Percentiles rank a stretch among this genome's conserved stretches.
These are phyloP conservation scores for Nicotiana tabacum DNA, from an alignment of 257 asterid species.

Conservation along the genomic window DNA sequence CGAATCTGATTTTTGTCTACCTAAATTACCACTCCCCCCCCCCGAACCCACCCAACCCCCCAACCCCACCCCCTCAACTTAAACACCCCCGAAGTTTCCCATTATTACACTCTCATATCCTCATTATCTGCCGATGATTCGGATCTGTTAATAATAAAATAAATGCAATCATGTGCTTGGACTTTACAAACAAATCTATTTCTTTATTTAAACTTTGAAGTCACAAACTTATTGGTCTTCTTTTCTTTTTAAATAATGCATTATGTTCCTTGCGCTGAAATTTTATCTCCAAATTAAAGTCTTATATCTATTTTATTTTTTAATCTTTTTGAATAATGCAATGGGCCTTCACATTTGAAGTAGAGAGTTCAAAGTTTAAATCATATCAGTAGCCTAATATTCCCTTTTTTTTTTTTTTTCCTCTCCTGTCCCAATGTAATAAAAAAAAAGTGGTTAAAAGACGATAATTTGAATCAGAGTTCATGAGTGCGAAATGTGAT, in stretches of 20 bases:
- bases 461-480: no score
- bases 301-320: no score
- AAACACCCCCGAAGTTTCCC: background rate
- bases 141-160: background rate
- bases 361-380: no score
- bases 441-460: no score
- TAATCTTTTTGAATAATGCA: no score
- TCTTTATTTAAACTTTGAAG: background rate
- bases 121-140: background rate
- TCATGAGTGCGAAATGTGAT: no score
- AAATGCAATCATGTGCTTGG: background rate
- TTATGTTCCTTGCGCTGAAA: background rate
- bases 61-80: background rate
- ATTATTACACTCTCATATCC: background rate
- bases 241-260: background rate
- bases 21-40: background rate
- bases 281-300: background rate
- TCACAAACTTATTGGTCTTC: background rate
- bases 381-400: no score
- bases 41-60: background rate
- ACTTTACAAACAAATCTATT: background rate
- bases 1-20: background rate
- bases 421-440: no score
- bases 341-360: no score
- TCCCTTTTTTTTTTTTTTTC: no score